Percentiles rank a stretch among this genome's conserved stretches.
Evolutionary conservation across 352 stramenopile species (phyloP).

Genomic region (Stephanocyclus meneghinianus): DNA sequence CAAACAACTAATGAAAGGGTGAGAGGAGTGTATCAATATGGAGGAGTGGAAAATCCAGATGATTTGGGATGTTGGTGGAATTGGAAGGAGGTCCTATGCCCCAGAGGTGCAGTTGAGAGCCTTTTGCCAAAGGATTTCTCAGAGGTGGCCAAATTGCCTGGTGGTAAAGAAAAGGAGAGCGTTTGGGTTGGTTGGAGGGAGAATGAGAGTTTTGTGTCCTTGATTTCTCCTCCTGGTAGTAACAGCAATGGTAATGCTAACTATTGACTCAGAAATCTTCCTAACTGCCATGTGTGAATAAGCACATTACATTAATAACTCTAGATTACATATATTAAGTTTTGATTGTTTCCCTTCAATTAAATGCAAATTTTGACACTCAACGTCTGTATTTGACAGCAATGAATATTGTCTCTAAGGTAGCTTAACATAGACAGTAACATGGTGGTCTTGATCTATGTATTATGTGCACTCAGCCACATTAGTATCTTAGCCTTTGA

Average conservation of each 20-base stretch:
- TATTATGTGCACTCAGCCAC: too few relatives aligned
- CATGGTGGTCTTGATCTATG: too few relatives aligned
- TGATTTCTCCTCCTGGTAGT: not conserved
- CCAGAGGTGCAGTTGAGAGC: not conserved
- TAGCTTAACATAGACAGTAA: too few relatives aligned
- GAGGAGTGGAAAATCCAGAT: conserved; percentile 47
- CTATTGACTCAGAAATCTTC: too few relatives aligned
- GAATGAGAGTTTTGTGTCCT: conserved; percentile 1
- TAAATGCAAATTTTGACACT: too few relatives aligned
- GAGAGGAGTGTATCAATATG: conserved; percentile 66
- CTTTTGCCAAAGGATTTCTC: conserved; percentile 52
- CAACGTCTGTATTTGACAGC: too few relatives aligned
- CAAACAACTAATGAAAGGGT: conserved; percentile 81
- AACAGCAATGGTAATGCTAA: not conserved
- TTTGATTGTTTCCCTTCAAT: too few relatives aligned
- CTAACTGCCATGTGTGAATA: too few relatives aligned
- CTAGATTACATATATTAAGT: too few relatives aligned
- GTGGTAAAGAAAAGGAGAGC: conserved; percentile 13
- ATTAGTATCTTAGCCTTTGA: too few relatives aligned
- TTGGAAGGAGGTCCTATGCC: conserved; percentile 69
- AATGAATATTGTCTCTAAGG: too few relatives aligned
- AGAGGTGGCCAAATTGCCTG: conserved; percentile 22
- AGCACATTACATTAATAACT: too few relatives aligned
- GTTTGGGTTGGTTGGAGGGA: conserved; percentile 38
- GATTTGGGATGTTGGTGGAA: conserved; percentile 73